Conservation (phyloP, 2,329 filamentous ascomycete genomes). For the Cladosporium sp. region DNA sequence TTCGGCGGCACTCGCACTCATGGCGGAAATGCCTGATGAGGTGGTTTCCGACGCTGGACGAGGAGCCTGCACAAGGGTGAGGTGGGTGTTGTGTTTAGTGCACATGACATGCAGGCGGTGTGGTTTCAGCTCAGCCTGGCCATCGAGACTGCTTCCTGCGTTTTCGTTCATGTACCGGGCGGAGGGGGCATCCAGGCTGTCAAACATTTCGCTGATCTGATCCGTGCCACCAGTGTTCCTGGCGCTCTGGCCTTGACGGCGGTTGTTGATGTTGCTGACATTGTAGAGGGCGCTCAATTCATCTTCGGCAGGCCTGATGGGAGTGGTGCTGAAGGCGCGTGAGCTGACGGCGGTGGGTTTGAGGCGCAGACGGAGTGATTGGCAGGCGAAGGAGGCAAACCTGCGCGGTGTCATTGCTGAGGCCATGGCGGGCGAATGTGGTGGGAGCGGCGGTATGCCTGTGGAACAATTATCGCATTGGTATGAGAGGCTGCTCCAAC, state of each 20-base stretch:
- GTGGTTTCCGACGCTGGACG: slow-evolving; percentile 24
- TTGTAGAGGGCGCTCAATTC: slow-evolving; percentile 1
- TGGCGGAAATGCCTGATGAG: slow-evolving; percentile 22
- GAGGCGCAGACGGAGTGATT: slow-evolving; percentile 34
- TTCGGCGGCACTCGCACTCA: slow-evolving; percentile 47
- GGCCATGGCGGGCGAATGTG: slow-evolving; percentile 18
- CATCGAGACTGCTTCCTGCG: slow-evolving; percentile 9
- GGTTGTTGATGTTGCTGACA: slow-evolving; percentile 6
- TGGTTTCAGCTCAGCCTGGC: slow-evolving; percentile 36
- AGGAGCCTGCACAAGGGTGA: slow-evolving; percentile 75
- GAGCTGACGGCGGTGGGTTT: slow-evolving; percentile 20
- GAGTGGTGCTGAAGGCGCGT: slow-evolving; percentile 31
- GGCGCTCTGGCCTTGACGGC: not conserved
- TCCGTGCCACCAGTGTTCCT: not conserved
- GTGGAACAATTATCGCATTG: too few species aligned
- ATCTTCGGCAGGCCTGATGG: slow-evolving; percentile 11
- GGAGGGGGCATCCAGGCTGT: not conserved
- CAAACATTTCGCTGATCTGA: not conserved
- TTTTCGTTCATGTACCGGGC: not conserved
- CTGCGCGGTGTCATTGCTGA: slow-evolving; percentile 20
- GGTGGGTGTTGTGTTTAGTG: slow-evolving; percentile 91
- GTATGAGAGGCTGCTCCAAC: too few species aligned
- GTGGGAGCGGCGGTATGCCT: not conserved
- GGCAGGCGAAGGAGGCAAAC: slow-evolving; percentile 32
- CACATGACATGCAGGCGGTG: slow-evolving; percentile 84